Conservation (phyloP, 2,329 filamentous ascomycete genomes). For the Fusarium sp. region DNA sequence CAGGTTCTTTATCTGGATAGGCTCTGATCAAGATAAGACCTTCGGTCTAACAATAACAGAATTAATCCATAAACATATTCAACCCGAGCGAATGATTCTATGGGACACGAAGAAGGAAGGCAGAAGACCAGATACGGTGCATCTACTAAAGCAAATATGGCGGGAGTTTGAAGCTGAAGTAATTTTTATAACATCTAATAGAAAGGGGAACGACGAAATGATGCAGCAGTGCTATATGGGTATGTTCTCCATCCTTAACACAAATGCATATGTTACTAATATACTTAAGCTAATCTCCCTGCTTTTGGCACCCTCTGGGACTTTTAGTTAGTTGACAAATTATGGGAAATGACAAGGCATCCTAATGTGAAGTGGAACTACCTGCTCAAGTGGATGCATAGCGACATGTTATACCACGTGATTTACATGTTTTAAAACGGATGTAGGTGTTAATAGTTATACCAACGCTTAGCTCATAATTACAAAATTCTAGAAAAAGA, state of each 20-base stretch:
- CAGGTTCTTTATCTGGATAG: conserved; percentile 19
- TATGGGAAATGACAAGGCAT: too few relatives aligned
- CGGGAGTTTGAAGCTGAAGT: background rate
- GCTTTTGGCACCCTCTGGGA: conserved; percentile 13
- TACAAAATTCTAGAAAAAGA: too few relatives aligned
- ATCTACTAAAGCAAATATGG: background rate
- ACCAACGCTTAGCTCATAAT: too few relatives aligned
- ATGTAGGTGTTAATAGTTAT: too few relatives aligned
- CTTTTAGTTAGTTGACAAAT: background rate
- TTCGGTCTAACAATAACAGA: conserved; percentile 1
- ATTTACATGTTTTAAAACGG: too few relatives aligned
- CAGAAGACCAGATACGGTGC: background rate
- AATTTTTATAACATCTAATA: conserved; percentile 12
- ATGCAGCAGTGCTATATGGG: conserved; percentile 5
- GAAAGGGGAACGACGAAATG: background rate
- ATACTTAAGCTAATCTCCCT: background rate
- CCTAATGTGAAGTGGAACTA: too few relatives aligned
- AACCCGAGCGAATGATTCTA: conserved; percentile 4
- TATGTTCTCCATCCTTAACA: background rate
- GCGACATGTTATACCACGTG: too few relatives aligned
- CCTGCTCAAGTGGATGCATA: too few relatives aligned
- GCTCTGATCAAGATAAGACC: background rate
- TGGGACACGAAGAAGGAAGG: conserved; percentile 9
- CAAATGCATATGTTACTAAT: background rate
- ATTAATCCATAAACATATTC: background rate